These are phyloP conservation scores for Penicillium griseofulvum DNA, from an alignment of 2,329 filamentous ascomycete species.

Conservation along the genomic window DNA sequence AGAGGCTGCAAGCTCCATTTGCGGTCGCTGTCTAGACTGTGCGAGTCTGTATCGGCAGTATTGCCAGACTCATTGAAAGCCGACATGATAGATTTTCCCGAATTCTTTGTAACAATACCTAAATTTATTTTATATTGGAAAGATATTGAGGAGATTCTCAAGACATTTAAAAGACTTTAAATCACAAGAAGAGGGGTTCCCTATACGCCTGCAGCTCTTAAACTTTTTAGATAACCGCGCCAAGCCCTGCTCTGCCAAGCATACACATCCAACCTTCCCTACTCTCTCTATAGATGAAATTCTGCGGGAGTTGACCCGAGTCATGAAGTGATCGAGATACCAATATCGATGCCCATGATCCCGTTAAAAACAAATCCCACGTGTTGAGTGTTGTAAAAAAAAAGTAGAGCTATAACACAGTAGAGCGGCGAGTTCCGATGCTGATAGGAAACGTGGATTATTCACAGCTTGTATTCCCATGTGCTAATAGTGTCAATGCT, in stretches of 20 bases:
- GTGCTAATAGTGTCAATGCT: constrained; percentile 12
- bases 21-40: constrained; percentile 13
- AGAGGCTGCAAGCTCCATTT: constrained; percentile 33
- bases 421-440: constrained; percentile 16
- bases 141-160: not conserved
- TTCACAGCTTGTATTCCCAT: constrained; percentile 15
- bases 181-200: constrained; percentile 2
- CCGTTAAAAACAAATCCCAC: too few species aligned
- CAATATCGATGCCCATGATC: too few species aligned
- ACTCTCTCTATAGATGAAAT: not conserved
- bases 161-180: not conserved
- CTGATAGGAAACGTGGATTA: constrained; percentile 12
- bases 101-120: not conserved
- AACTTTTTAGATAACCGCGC: not conserved
- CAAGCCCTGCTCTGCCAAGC: not conserved
- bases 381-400: constrained; percentile 15
- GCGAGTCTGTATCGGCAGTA: not conserved
- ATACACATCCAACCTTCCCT: not conserved
- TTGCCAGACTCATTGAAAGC: constrained; percentile 1
- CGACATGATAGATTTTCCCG: not conserved
- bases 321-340: not conserved
- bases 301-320: not conserved
- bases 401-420: constrained; percentile 3
- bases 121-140: too few species aligned
- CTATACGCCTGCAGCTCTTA: not conserved